Conservation (phyloP, 768 basidiomycete species). For the Phanerodontia chrysosporium region DNA sequence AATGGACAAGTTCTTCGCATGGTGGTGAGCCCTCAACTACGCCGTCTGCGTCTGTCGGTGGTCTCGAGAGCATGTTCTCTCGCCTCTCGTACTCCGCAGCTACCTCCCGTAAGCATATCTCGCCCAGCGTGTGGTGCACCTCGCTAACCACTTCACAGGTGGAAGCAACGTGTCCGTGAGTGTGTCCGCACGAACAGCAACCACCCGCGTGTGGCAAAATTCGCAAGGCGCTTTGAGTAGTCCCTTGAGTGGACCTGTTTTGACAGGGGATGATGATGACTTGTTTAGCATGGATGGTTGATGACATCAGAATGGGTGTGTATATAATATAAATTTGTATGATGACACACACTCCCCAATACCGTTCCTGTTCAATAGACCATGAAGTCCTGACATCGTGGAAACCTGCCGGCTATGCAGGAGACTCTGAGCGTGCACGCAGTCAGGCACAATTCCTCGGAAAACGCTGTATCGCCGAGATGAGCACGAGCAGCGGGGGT, state of each 20-base stretch:
- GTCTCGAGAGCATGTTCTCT: slow-evolving; percentile 52
- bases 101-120: slow-evolving; percentile 21
- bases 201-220: slow-evolving; percentile 34
- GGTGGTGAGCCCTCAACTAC: slow-evolving; percentile 5
- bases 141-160: neutral
- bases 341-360: no score
- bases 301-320: no score
- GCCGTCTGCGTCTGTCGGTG: slow-evolving; percentile 13
- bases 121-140: neutral
- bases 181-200: slow-evolving; percentile 20
- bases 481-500: no score
- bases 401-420: no score
- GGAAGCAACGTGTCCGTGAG: slow-evolving; percentile 7
- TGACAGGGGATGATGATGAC: slow-evolving; percentile 61
- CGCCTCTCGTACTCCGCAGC: slow-evolving; percentile 53
- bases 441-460: no score
- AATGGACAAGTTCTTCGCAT: slow-evolving; percentile 30
- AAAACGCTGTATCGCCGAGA: no score
- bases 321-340: no score
- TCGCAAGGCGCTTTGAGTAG: slow-evolving; percentile 39
- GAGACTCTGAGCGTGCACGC: no score
- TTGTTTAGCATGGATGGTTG: slow-evolving; percentile 67
- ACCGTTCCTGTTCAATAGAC: no score
- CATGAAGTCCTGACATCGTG: no score
- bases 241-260: slow-evolving; percentile 58